These are phyloP conservation scores for Croton laevigatus DNA, from an alignment of 441 rosid species.

Conservation along the genomic window DNA sequence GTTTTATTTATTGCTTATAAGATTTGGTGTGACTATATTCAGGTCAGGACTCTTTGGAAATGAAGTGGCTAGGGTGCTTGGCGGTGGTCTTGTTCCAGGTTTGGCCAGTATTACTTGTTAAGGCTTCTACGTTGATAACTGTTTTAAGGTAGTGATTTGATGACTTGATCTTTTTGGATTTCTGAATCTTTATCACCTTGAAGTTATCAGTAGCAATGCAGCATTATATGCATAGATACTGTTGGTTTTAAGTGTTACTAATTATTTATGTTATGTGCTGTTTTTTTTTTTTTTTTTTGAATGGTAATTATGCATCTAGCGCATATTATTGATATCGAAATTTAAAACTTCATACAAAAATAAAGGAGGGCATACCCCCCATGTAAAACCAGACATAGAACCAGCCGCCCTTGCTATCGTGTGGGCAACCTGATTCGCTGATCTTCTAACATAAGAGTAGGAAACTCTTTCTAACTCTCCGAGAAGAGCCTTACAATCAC, in stretches of 20 bases:
- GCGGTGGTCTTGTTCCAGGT: slow-evolving; percentile 99
- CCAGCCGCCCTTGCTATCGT: no score
- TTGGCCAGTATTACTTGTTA: slow-evolving; percentile 20
- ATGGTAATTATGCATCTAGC: no score
- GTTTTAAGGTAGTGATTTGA: slow-evolving; percentile 7
- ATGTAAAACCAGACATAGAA: no score
- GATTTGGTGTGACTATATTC: slow-evolving; percentile 21
- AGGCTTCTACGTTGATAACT: slow-evolving; percentile 2
- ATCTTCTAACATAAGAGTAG: no score
- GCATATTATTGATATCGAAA: no score
- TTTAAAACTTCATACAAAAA: no score
- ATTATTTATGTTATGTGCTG: background rate
- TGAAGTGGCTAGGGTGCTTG: slow-evolving; percentile 89
- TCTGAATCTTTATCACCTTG: slow-evolving; percentile 1
- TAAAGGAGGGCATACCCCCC: no score
- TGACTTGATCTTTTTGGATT: slow-evolving; percentile 6
- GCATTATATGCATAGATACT: background rate
- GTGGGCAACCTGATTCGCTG: no score
- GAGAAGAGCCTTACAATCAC: no score
- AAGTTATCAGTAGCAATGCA: slow-evolving; percentile 6
- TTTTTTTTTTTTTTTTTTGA: no score
- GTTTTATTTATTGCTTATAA: slow-evolving; percentile 1
- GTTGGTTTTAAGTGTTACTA: background rate
- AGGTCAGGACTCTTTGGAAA: slow-evolving; percentile 76
- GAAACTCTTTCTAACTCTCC: no score